A percentile compares a stretch with the other conserved stretches of the same genome.
These are phyloP conservation scores for Russula virescens DNA, from an alignment of 768 basidiomycete genomes.

Conservation along the genomic window DNA sequence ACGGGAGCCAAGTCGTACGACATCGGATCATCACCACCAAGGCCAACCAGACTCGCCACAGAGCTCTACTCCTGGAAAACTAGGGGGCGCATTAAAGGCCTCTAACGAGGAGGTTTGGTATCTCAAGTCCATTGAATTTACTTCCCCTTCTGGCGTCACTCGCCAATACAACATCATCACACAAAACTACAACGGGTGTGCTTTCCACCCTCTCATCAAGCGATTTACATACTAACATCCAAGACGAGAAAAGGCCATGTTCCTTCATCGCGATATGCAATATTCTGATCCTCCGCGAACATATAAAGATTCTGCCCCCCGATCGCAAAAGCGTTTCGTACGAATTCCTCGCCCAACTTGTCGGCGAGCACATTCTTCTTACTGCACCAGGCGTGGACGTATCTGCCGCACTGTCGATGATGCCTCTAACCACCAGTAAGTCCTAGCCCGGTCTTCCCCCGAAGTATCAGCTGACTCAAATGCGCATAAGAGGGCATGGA, in stretches of 20 bases:
- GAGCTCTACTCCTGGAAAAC: background rate
- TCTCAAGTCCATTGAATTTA: slow-evolving; percentile 62
- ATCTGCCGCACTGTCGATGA: slow-evolving; percentile 64
- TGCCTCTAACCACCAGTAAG: slow-evolving; percentile 53
- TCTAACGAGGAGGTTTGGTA: slow-evolving; percentile 61
- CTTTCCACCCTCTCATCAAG: slow-evolving; percentile 8
- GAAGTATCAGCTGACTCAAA: background rate
- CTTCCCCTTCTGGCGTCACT: slow-evolving; percentile 27
- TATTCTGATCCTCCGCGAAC: slow-evolving; percentile 78
- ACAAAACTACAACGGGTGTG: slow-evolving; percentile 80
- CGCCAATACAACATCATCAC: slow-evolving; percentile 59
- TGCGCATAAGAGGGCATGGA: slow-evolving; percentile 69
- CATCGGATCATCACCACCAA: background rate
- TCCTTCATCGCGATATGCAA: slow-evolving; percentile 93
- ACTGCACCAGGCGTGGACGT: slow-evolving; percentile 56
- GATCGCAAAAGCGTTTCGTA: slow-evolving; percentile 72
- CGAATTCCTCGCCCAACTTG: slow-evolving; percentile 74
- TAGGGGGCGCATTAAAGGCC: background rate
- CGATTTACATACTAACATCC: slow-evolving; percentile 2
- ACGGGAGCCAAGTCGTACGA: background rate
- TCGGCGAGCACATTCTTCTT: slow-evolving; percentile 74
- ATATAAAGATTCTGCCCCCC: slow-evolving; percentile 65
- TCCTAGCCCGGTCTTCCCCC: slow-evolving; percentile 4
- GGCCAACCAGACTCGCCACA: background rate
- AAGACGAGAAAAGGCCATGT: slow-evolving; percentile 57